Evolutionary conservation across 1,284 basidiomycete genomes (phyloP).

Genomic region (Ganoderma sp.): DNA sequence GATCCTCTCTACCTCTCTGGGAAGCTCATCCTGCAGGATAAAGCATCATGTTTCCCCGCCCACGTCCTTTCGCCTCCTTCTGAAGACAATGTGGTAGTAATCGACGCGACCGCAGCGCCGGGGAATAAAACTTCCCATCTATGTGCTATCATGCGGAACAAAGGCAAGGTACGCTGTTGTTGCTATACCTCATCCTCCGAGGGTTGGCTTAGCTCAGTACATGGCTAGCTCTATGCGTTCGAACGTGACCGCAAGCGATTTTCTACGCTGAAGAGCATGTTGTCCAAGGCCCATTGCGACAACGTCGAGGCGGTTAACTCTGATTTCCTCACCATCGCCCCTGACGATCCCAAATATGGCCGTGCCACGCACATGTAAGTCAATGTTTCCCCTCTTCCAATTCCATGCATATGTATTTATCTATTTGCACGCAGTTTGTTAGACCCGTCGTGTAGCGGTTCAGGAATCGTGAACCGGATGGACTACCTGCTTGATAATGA

Average conservation of each 20-base stretch:
- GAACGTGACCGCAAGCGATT: slow-evolving; percentile 84
- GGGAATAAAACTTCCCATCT: slow-evolving; percentile 98
- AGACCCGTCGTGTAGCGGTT: slow-evolving; percentile 94
- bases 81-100: slow-evolving; percentile 60
- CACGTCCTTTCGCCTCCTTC: slow-evolving; percentile 74
- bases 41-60: slow-evolving; percentile 97
- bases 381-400: neutral
- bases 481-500: slow-evolving; percentile 83
- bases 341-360: slow-evolving; percentile 63
- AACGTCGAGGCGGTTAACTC: slow-evolving; percentile 77
- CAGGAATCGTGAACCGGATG: slow-evolving; percentile 89
- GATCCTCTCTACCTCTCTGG: slow-evolving; percentile 73
- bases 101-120: slow-evolving; percentile 96
- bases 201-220: neutral
- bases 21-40: slow-evolving; percentile 93
- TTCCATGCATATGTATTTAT: too few species aligned
- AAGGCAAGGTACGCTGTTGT: slow-evolving; percentile 65
- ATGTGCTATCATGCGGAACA: slow-evolving; percentile 83
- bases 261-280: slow-evolving; percentile 83
- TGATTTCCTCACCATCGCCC: slow-evolving; percentile 83
- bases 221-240: slow-evolving; percentile 79
- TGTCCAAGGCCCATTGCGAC: slow-evolving; percentile 75
- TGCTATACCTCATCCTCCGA: neutral
- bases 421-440: slow-evolving; percentile 61
- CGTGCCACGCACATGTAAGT: slow-evolving; percentile 85